Percentiles rank a stretch among this genome's conserved stretches.
Conservation (phyloP, 345 rosid genomes). For the Geranium brycei region DNA sequence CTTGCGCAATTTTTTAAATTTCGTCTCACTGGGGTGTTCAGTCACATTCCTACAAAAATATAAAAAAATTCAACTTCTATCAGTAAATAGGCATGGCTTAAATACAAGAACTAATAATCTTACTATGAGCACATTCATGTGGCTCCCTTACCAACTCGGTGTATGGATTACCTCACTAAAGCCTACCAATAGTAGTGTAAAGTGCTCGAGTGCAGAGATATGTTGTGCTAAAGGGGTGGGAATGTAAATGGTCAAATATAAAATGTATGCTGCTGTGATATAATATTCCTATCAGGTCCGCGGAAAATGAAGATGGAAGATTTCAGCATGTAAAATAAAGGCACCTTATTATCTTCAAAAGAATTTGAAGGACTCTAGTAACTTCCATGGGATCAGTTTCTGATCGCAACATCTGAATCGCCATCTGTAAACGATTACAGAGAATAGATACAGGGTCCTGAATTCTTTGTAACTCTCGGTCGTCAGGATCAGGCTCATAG, state of each 20-base stretch:
- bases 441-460: constrained; percentile 56
- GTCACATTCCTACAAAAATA: constrained; percentile 52
- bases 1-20: constrained; percentile 71
- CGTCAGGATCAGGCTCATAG: constrained; percentile 71
- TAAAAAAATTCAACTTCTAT: not conserved
- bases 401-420: constrained; percentile 38
- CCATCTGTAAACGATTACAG: constrained; percentile 52
- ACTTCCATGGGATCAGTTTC: constrained; percentile 46
- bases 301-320: no score
- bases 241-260: no score
- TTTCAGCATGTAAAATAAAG: constrained; percentile 1
- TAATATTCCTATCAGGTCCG: no score
- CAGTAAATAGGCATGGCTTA: not conserved
- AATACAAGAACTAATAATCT: constrained; percentile 2
- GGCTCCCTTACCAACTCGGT: no score
- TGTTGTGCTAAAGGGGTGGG: no score
- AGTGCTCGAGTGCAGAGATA: no score
- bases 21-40: constrained; percentile 62
- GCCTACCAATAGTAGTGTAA: no score
- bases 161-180: no score
- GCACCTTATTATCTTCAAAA: constrained; percentile 66
- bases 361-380: constrained; percentile 36
- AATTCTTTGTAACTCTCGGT: constrained; percentile 59
- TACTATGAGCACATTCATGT: no score
- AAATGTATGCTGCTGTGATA: no score